Evolutionary conservation across 176 grass and related monocot species (phyloP).

Genomic region (Dendrocalamus sinicus): DNA sequence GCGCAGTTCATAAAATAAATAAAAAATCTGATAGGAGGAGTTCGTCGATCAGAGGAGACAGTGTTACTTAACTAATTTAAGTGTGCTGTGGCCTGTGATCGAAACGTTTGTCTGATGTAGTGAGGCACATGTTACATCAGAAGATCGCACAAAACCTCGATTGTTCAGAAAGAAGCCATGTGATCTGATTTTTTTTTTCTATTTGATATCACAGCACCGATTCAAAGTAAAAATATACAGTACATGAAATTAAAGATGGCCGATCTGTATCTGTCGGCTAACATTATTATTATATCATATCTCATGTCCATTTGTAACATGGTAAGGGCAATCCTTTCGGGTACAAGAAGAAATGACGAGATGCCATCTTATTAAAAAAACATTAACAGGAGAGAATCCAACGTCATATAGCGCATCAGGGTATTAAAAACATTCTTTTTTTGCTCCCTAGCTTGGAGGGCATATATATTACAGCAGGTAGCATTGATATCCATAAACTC

Average conservation of each 20-base stretch:
- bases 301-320: constrained; percentile 3
- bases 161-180: constrained; percentile 44
- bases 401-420: not conserved
- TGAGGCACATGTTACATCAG: constrained; percentile 44
- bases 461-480: not conserved
- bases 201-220: not conserved
- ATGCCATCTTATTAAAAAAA: not conserved
- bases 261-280: constrained; percentile 13
- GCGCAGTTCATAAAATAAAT: not conserved
- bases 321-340: constrained; percentile 4
- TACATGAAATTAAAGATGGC: not conserved
- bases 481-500: not conserved
- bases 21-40: not conserved
- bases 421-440: not conserved
- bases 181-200: not conserved
- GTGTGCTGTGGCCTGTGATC: not conserved
- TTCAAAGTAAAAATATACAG: not conserved
- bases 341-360: constrained; percentile 28
- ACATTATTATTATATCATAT: not conserved
- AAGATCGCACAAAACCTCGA: constrained; percentile 37
- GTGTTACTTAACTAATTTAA: constrained; percentile 10
- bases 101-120: constrained; percentile 25
- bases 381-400: constrained; percentile 32
- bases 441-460: not conserved
- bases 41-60: not conserved